Conservation (phyloP, 371 early-diverging fungal species). For the Chytridium lagenaria region DNA sequence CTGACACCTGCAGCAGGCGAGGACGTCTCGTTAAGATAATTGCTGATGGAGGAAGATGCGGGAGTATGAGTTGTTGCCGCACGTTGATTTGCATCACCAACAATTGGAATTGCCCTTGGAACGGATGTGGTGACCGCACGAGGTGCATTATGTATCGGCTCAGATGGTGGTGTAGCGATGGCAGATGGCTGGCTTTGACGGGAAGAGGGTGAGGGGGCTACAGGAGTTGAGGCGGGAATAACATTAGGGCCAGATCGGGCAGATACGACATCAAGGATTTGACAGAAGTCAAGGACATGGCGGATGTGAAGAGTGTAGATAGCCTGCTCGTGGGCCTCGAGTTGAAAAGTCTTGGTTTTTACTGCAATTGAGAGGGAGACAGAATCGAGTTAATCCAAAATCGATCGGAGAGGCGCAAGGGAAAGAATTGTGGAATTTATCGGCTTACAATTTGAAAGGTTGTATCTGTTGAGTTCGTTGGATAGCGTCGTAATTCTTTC, state of each 20-base stretch:
- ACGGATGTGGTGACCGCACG: background rate
- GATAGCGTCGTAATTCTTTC: slow-evolving; percentile 6
- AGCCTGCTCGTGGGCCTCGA: background rate
- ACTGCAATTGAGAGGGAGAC: background rate
- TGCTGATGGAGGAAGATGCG: background rate
- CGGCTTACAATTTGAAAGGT: background rate
- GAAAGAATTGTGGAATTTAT: no score
- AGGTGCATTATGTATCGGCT: background rate
- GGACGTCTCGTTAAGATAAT: background rate
- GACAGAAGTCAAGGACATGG: slow-evolving; percentile 12
- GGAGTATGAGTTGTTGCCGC: background rate
- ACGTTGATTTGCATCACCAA: background rate
- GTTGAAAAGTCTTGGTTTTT: background rate
- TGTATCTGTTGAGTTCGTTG: slow-evolving; percentile 6
- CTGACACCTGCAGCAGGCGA: background rate
- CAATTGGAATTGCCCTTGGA: background rate
- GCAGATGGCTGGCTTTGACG: background rate
- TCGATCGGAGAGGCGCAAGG: background rate
- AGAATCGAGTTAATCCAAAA: no score
- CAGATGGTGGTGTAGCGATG: background rate
- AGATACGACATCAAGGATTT: background rate
- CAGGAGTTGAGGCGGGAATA: background rate
- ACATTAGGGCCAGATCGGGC: background rate
- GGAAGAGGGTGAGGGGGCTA: background rate
- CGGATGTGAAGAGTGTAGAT: slow-evolving; percentile 4